Conservation (phyloP, 2,329 filamentous ascomycete genomes). For the Penicillium sp. region DNA sequence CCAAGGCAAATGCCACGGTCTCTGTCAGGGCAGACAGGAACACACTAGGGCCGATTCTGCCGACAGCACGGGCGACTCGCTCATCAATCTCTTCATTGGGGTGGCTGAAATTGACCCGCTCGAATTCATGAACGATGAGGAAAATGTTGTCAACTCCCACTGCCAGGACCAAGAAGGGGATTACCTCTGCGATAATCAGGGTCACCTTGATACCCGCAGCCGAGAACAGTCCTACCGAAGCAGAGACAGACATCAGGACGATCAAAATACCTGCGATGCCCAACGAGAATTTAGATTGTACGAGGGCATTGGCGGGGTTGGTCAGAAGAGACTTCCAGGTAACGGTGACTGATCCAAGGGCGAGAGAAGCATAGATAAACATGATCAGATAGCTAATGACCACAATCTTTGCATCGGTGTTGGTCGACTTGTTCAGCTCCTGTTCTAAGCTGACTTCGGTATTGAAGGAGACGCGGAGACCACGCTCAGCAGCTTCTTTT, state of each 20-base stretch:
- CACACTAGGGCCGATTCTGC: conserved; percentile 94
- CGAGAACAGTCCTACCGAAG: conserved; percentile 91
- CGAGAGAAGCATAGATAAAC: conserved; percentile 94
- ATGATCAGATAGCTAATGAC: conserved; percentile 97
- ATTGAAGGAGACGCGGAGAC: conserved; percentile 84
- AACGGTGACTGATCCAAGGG: conserved; percentile 80
- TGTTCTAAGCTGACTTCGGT: conserved; percentile 93
- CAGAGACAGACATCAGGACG: conserved; percentile 93
- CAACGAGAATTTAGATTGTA: conserved; percentile 94
- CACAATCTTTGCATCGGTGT: conserved; percentile 95
- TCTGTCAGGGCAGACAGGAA: conserved; percentile 92
- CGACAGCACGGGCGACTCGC: conserved; percentile 79
- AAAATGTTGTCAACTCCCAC: conserved; percentile 99
- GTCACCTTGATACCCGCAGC: conserved; percentile 89
- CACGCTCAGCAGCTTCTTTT: conserved; percentile 68
- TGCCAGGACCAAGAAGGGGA: conserved; percentile 91
- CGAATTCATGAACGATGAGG: conserved; percentile 95
- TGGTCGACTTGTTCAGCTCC: conserved; percentile 95
- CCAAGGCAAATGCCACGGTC: conserved; percentile 86
- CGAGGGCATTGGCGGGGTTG: conserved; percentile 77
- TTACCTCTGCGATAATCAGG: conserved; percentile 96
- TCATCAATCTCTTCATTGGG: conserved; percentile 83
- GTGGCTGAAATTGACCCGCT: conserved; percentile 86
- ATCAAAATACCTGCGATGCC: conserved; percentile 94
- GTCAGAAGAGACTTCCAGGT: conserved; percentile 69